These are phyloP conservation scores for Fusarium incarnatum DNA, from an alignment of 2,329 filamentous ascomycete genomes.

Conservation along the genomic window DNA sequence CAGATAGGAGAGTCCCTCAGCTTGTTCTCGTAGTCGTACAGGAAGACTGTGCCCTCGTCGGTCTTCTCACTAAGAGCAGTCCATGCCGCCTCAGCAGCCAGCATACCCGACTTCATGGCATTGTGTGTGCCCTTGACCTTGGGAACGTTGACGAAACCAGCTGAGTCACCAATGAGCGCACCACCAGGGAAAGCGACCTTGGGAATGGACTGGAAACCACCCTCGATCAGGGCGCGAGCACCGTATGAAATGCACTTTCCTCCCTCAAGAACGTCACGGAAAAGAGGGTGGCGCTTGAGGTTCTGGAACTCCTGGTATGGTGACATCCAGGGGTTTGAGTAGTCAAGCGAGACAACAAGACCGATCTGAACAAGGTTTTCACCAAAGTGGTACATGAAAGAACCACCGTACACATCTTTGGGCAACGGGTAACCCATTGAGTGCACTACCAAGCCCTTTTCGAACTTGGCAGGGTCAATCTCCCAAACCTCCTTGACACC, in stretches of 20 bases:
- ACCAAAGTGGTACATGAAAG: conserved; percentile 99
- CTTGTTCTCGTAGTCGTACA: conserved; percentile 93
- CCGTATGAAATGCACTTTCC: conserved; percentile 98
- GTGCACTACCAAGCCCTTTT: conserved; percentile 86
- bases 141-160: conserved; percentile 95
- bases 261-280: conserved; percentile 86
- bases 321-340: conserved; percentile 95
- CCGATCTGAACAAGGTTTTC: conserved; percentile 96
- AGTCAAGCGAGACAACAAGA: conserved; percentile 92
- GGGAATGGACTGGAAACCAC: conserved; percentile 96
- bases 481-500: conserved; percentile 99
- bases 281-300: conserved; percentile 97
- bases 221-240: conserved; percentile 90
- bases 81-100: conserved; percentile 92
- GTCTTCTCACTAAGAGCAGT: conserved; percentile 70
- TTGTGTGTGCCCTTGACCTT: conserved; percentile 99
- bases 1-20: conserved; percentile 89
- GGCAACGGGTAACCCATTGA: conserved; percentile 93
- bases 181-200: conserved; percentile 97
- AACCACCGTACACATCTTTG: conserved; percentile 91
- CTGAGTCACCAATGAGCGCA: conserved; percentile 94
- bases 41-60: conserved; percentile 80
- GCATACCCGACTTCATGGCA: conserved; percentile 96
- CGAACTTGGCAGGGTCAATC: conserved; percentile 90
- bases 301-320: conserved; percentile 98